Conservation (phyloP, 2,329 filamentous ascomycete species). For the Epichloe elymi region DNA sequence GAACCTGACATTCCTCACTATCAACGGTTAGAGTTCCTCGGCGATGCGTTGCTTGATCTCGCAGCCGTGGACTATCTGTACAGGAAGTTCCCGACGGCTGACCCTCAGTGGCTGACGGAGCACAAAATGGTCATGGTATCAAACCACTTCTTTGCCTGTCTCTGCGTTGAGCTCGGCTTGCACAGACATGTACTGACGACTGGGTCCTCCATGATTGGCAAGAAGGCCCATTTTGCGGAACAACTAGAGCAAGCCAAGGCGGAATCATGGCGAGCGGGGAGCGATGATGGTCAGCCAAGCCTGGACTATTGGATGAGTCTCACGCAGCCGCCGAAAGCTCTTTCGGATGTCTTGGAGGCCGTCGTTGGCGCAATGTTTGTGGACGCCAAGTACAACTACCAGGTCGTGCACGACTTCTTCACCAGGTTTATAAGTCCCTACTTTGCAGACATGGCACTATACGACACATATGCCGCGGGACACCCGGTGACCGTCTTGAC, state of each 20-base stretch:
- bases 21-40: constrained; percentile 83
- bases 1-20: constrained; percentile 67
- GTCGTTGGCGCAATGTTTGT: constrained; percentile 87
- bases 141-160: constrained; percentile 79
- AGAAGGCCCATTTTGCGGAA: constrained; percentile 40
- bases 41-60: constrained; percentile 80
- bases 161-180: constrained; percentile 67
- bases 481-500: constrained; percentile 70
- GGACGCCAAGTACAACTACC: constrained; percentile 69
- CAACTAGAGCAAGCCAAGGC: constrained; percentile 39
- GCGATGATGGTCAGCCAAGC: constrained; percentile 17
- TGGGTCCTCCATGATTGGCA: constrained; percentile 23
- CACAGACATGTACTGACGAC: constrained; percentile 57
- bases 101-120: constrained; percentile 94
- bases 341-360: constrained; percentile 81
- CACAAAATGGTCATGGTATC: constrained; percentile 99
- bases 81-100: constrained; percentile 58
- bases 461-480: constrained; percentile 75
- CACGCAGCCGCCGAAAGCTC: constrained; percentile 53
- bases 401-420: constrained; percentile 65
- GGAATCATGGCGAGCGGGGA: constrained; percentile 19
- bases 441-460: constrained; percentile 76
- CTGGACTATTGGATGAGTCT: constrained; percentile 57
- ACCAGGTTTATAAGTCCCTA: constrained; percentile 57
- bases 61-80: constrained; percentile 74